A percentile compares a stretch with the other conserved stretches of the same genome.
Conservation (phyloP, 2,329 filamentous ascomycete species). For the Thermothelomyces thermophilus region DNA sequence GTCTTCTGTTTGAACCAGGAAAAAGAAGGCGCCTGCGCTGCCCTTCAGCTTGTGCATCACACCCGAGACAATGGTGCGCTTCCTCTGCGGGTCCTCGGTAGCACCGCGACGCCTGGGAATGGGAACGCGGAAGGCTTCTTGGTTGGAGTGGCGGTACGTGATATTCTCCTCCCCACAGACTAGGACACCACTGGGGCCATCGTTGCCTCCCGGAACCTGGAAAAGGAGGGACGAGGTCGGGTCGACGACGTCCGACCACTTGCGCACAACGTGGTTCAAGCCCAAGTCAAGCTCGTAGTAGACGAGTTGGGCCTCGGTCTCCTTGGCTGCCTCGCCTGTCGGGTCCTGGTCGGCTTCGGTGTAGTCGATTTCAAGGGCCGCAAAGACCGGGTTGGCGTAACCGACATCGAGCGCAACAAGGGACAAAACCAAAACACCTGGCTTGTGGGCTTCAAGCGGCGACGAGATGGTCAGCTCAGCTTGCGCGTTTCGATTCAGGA, state of each 20-base stretch:
- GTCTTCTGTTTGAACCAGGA: conserved; percentile 90
- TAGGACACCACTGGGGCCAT: conserved; percentile 89
- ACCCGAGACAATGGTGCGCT: conserved; percentile 78
- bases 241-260: conserved; percentile 93
- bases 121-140: conserved; percentile 79
- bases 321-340: conserved; percentile 71
- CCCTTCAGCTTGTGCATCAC: conserved; percentile 96
- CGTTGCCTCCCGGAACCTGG: conserved; percentile 87
- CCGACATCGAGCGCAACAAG: conserved; percentile 87
- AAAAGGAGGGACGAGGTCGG: conserved; percentile 84
- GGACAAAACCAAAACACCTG: conserved; percentile 82
- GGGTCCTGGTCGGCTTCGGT: conserved; percentile 86
- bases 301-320: conserved; percentile 83
- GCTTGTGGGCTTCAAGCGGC: conserved; percentile 90
- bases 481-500: conserved; percentile 90
- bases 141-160: conserved; percentile 94
- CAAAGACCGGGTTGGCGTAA: conserved; percentile 95
- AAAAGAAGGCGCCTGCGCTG: conserved; percentile 83
- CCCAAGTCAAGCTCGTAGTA: conserved; percentile 98
- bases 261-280: conserved; percentile 92
- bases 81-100: conserved; percentile 86
- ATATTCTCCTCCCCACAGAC: conserved; percentile 93
- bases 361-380: conserved; percentile 89
- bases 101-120: conserved; percentile 82
- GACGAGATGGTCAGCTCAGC: conserved; percentile 96